These are phyloP conservation scores for Ilyonectria destructans DNA, from an alignment of 2,329 filamentous ascomycete genomes.

Conservation along the genomic window DNA sequence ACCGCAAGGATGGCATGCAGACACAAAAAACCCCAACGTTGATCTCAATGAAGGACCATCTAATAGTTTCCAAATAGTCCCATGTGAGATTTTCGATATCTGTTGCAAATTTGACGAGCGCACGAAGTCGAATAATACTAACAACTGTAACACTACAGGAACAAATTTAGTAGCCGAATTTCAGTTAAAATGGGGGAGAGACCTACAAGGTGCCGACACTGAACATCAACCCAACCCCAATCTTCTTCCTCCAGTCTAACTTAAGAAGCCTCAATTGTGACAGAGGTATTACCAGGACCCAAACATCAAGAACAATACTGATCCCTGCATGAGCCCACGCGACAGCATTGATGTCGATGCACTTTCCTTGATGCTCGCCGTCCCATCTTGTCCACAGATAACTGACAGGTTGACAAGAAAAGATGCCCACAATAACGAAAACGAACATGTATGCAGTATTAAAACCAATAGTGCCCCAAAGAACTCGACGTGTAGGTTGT, in stretches of 20 bases:
- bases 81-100: constrained; percentile 54
- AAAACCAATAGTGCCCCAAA: constrained; percentile 61
- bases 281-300: constrained; percentile 68
- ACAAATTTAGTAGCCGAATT: constrained; percentile 15
- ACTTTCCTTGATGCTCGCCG: constrained; percentile 62
- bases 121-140: constrained; percentile 56
- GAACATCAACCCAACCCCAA: constrained; percentile 67
- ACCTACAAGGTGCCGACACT: constrained; percentile 65
- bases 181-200: too few species aligned
- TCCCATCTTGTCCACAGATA: constrained; percentile 71
- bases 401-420: constrained; percentile 67
- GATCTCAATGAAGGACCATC: constrained; percentile 58
- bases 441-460: constrained; percentile 57
- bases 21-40: constrained; percentile 59
- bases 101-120: constrained; percentile 51
- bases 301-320: constrained; percentile 67
- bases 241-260: constrained; percentile 65
- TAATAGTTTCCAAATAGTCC: constrained; percentile 52
- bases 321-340: constrained; percentile 68
- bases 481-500: constrained; percentile 54
- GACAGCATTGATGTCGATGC: constrained; percentile 65
- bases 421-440: constrained; percentile 63
- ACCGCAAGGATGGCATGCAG: constrained; percentile 56
- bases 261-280: constrained; percentile 61
- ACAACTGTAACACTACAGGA: constrained; percentile 55